Evolutionary conservation across 495 filamentous ascomycete species (phyloP).

Genomic region (Aspergillus ellipticus): DNA sequence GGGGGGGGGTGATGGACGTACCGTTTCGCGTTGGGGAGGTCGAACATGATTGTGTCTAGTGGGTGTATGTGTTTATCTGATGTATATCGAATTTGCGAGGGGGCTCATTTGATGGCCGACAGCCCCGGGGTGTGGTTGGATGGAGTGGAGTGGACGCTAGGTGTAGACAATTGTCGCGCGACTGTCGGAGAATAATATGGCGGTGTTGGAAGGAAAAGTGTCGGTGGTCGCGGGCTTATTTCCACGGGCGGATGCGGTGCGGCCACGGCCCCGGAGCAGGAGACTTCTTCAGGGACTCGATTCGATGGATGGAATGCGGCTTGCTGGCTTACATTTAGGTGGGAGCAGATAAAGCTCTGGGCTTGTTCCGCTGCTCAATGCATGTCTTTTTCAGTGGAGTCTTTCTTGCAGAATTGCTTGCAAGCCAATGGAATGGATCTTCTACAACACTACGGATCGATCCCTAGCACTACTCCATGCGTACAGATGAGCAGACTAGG

Average conservation of each 20-base stretch:
- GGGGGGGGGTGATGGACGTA: conserved; percentile 13
- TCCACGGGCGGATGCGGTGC: conserved; percentile 5
- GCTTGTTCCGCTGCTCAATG: too few relatives aligned
- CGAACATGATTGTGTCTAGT: conserved; percentile 35
- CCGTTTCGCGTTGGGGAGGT: conserved; percentile 41
- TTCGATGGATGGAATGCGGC: too few relatives aligned
- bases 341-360: too few relatives aligned
- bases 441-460: too few relatives aligned
- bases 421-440: too few relatives aligned
- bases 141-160: neutral
- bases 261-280: conserved; percentile 9
- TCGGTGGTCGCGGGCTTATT: neutral
- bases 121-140: too few relatives aligned
- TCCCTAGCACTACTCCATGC: too few relatives aligned
- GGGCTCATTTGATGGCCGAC: too few relatives aligned
- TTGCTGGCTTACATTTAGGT: too few relatives aligned
- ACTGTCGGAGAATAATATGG: neutral
- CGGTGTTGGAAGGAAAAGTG: neutral
- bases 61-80: neutral
- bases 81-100: neutral
- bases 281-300: neutral
- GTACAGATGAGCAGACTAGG: too few relatives aligned
- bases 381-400: too few relatives aligned
- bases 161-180: neutral
- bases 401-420: too few relatives aligned